These are phyloP conservation scores for Graphilbum fragrans DNA, from an alignment of 2,329 filamentous ascomycete species.

Conservation along the genomic window DNA sequence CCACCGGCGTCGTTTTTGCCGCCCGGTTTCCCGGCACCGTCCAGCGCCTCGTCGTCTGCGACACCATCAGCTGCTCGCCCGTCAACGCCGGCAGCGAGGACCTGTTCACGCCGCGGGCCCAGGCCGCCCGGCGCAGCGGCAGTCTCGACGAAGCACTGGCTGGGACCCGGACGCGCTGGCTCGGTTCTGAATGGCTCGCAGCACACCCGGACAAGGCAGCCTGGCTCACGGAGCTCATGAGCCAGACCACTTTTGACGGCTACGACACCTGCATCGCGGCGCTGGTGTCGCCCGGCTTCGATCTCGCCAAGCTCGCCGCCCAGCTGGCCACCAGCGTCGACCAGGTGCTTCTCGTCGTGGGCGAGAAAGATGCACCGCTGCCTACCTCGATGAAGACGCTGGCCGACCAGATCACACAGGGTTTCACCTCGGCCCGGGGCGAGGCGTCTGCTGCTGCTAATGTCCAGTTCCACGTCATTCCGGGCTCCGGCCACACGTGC, in stretches of 20 bases:
- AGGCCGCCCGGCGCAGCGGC: conserved; percentile 16
- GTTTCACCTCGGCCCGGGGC: conserved; percentile 12
- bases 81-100: conserved; percentile 13
- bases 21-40: conserved; percentile 24
- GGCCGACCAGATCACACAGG: conserved; percentile 21
- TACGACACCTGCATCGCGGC: conserved; percentile 28
- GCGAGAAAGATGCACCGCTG: conserved; percentile 27
- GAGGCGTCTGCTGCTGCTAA: background rate
- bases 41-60: conserved; percentile 24
- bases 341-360: conserved; percentile 24
- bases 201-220: conserved; percentile 13
- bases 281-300: conserved; percentile 23
- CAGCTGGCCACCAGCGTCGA: conserved; percentile 19
- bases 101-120: conserved; percentile 22
- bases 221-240: conserved; percentile 18
- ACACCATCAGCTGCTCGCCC: conserved; percentile 27
- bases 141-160: background rate
- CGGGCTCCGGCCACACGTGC: conserved; percentile 23
- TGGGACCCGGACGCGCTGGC: conserved; percentile 6
- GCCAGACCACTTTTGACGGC: conserved; percentile 24
- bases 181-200: conserved; percentile 23
- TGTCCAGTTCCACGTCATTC: conserved; percentile 22
- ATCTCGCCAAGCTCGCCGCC: conserved; percentile 20
- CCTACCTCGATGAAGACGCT: conserved; percentile 24
- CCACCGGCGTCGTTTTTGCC: conserved; percentile 25